These are phyloP conservation scores for Penicillium atrosanguineum DNA, from an alignment of 495 filamentous ascomycete species.

Conservation along the genomic window DNA sequence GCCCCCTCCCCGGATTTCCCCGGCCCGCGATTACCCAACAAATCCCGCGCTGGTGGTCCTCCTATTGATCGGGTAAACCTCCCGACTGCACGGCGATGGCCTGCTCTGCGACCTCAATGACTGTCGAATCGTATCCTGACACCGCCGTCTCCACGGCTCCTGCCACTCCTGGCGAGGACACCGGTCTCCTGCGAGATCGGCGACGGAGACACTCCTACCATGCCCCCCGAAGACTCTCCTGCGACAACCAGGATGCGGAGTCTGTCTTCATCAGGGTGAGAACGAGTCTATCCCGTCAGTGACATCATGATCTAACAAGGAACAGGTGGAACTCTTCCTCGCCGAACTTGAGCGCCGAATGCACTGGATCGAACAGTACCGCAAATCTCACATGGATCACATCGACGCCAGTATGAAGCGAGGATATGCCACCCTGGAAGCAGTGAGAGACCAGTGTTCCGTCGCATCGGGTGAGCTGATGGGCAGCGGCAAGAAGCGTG, in stretches of 20 bases:
- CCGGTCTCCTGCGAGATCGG: conserved; percentile 39
- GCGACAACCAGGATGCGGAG: conserved; percentile 63
- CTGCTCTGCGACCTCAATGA: conserved; percentile 45
- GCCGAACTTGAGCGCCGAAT: conserved; percentile 81
- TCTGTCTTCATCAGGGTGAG: conserved; percentile 62
- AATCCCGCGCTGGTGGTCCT: not conserved
- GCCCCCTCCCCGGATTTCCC: conserved; percentile 8
- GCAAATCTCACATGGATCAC: conserved; percentile 73
- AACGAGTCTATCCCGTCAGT: not conserved
- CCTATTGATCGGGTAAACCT: not conserved
- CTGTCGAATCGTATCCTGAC: conserved; percentile 43
- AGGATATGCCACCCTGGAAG: conserved; percentile 80
- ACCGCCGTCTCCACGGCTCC: conserved; percentile 25
- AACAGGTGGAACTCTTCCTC: conserved; percentile 83
- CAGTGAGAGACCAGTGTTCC: conserved; percentile 83
- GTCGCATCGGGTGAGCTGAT: conserved; percentile 89
- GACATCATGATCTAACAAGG: conserved; percentile 9
- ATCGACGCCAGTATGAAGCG: conserved; percentile 78
- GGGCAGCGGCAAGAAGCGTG: conserved; percentile 78
- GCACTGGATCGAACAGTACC: conserved; percentile 85
- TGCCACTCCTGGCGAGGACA: conserved; percentile 36
- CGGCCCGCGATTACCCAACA: conserved; percentile 4
- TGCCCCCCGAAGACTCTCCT: conserved; percentile 56
- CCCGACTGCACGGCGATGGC: conserved; percentile 32
- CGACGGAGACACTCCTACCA: conserved; percentile 66